Base-by-base conservation (phyloP, 805 yeast genomes). In the Lipomyces lipofer region DNA sequence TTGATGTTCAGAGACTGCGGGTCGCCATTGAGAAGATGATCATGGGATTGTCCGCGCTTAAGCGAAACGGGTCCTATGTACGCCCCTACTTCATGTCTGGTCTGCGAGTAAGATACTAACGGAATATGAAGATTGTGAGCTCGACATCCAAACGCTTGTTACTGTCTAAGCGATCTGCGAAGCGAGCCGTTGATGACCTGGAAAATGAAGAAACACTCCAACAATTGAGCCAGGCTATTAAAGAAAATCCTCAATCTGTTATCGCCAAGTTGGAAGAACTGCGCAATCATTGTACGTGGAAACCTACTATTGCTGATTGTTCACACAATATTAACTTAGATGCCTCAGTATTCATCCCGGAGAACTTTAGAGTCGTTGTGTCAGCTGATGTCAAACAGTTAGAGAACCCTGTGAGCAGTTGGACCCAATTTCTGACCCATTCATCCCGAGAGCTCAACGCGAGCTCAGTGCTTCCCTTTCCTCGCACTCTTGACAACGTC, bases 1-100 rank as follows among this genome's bases (percentile, higher is more conserved):
- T 87, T 68, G 96, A 90, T 52, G 82, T 80, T 59, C 76, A 81
- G 9, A 77, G 97, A 68, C 79, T 89, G 22, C 77, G 78, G 61
- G 81, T 88, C 25, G 75, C 85, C 15, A 68, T 85, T 29, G 88
- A 85, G 53, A 84, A 83, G 64, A 70, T 79, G 36, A 68, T 85
- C 48, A 83, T 82, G 57, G 69, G 81, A 1, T 64, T 86, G 27
- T 80, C 89, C 0, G 89, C 83, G 51, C 71, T 73, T 36, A 85
- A 84, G 66, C 75, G 94, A 56, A 76, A 76, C 48, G 91, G 86
- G 2, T 75, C 78, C 43, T 65, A 78, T 2, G 82, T 91, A n/a
- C n/a, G n/a, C n/a, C n/a, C n/a, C n/a, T n/a, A n/a, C n/a, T n/a
- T n/a, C n/a, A n/a, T 82, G 71, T 90, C 70, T 72, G 75, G 50